phyloP scores from a whole-genome alignment of 2,329 filamentous ascomycete genomes.

The Macrophomina tecta region DNA sequence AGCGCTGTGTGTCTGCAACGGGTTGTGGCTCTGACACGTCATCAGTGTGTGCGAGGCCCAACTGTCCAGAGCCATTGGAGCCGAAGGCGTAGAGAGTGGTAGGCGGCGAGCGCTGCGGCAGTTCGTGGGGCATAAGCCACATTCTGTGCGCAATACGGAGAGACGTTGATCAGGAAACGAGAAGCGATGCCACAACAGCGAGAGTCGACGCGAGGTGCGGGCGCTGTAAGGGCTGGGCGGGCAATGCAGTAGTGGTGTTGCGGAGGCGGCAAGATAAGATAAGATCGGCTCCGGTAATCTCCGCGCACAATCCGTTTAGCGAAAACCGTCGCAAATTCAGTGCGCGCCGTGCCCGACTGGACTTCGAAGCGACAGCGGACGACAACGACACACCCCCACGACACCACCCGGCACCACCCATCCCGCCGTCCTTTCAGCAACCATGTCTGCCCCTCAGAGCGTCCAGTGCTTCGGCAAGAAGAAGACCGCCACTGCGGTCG shows the following conservation, averaged over 20 bases:
- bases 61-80: slow-evolving; percentile 60
- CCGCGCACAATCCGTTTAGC: slow-evolving; percentile 29
- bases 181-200: background rate
- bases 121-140: slow-evolving; percentile 16
- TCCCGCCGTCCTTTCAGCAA: slow-evolving; percentile 50
- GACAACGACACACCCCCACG: slow-evolving; percentile 22
- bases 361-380: slow-evolving; percentile 27
- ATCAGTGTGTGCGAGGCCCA: slow-evolving; percentile 53
- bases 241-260: background rate
- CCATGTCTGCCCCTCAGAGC: slow-evolving; percentile 69
- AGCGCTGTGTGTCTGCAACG: slow-evolving; percentile 25
- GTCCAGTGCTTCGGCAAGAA: slow-evolving; percentile 97
- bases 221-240: background rate
- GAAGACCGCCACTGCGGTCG: slow-evolving; percentile 74
- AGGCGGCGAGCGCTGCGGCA: slow-evolving; percentile 4
- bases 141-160: background rate
- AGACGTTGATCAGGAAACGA: background rate
- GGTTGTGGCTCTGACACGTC: slow-evolving; percentile 46
- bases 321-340: slow-evolving; percentile 27
- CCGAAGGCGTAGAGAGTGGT: slow-evolving; percentile 53
- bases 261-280: slow-evolving; percentile 21
- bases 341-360: slow-evolving; percentile 18
- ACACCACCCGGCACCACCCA: slow-evolving; percentile 26
- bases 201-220: background rate
- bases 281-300: slow-evolving; percentile 24